A percentile compares a stretch with the other conserved stretches of the same genome.
phyloP scores from a whole-genome alignment of 176 grass and related monocot genomes.

The Bothriochloa decipiens region DNA sequence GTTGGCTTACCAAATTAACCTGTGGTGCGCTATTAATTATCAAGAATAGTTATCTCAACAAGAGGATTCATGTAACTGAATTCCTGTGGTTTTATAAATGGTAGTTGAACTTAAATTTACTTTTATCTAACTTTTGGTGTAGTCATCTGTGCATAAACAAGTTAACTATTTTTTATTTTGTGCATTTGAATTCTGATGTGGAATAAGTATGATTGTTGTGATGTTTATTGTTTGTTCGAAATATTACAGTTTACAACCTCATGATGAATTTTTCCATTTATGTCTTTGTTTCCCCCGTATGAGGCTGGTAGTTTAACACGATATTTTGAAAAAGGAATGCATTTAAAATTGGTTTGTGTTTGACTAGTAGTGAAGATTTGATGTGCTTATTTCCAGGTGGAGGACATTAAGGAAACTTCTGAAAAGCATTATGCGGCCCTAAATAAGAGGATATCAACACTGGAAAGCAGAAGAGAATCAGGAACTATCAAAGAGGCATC shows the following conservation, averaged over 20 bases:
- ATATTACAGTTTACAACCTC: not conserved
- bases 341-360: conserved; percentile 18
- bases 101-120: conserved; percentile 1
- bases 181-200: conserved; percentile 29
- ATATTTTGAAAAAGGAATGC: conserved; percentile 7
- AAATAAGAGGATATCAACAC: conserved; percentile 48
- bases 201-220: not conserved
- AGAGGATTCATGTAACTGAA: not conserved
- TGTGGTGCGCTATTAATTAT: not conserved
- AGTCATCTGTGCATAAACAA: not conserved
- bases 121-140: not conserved
- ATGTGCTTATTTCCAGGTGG: conserved; percentile 59
- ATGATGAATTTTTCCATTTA: conserved; percentile 27
- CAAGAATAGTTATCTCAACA: not conserved
- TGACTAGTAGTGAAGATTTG: conserved; percentile 29
- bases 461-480: conserved; percentile 58
- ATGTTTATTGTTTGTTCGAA: conserved; percentile 27
- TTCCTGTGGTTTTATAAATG: conserved; percentile 7
- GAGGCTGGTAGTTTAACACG: not conserved
- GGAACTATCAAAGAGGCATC: conserved; percentile 51
- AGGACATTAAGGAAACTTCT: conserved; percentile 60
- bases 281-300: not conserved
- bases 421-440: conserved; percentile 53
- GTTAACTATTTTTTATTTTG: conserved; percentile 37
- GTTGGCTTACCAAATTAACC: not conserved